Percentiles rank a stretch among this genome's conserved stretches.
Conservation (phyloP, 495 filamentous ascomycete genomes). For the Aspergillus conjunctus region DNA sequence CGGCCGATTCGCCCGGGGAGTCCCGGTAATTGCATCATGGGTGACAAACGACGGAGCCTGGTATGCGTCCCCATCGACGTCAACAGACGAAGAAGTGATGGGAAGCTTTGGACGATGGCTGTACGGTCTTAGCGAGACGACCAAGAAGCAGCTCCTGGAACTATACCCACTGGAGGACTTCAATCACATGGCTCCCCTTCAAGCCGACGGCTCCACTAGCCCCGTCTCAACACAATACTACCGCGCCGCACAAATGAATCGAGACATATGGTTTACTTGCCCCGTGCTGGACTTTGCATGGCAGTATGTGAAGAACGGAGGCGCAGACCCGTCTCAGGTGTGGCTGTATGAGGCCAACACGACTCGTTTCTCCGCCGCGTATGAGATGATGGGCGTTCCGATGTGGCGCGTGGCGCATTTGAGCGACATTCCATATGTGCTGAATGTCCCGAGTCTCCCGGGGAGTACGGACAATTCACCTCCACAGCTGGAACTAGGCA, state of each 20-base stretch:
- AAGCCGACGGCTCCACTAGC: conserved; percentile 13
- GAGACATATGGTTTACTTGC: conserved; percentile 50
- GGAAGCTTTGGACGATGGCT: conserved; percentile 33
- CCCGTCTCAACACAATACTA: conserved; percentile 42
- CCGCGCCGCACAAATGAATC: conserved; percentile 46
- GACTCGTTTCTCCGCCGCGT: conserved; percentile 40
- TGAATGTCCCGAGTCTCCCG: conserved; percentile 31
- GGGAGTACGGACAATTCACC: conserved; percentile 29
- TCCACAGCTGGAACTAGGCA: conserved; percentile 20
- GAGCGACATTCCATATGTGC: conserved; percentile 49
- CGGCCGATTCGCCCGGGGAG: conserved; percentile 36
- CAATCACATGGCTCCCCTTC: conserved; percentile 28
- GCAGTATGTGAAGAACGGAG: conserved; percentile 35
- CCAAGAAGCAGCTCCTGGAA: conserved; percentile 26
- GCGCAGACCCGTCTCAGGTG: conserved; percentile 23
- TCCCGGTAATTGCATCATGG: conserved; percentile 39
- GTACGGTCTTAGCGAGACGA: conserved; percentile 23
- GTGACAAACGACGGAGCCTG: conserved; percentile 36
- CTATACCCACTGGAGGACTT: conserved; percentile 47
- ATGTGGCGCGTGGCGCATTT: conserved; percentile 46
- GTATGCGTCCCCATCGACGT: conserved; percentile 29
- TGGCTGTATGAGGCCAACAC: conserved; percentile 47
- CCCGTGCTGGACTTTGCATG: conserved; percentile 44
- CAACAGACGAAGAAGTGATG: conserved; percentile 31
- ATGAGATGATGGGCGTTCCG: conserved; percentile 30